A percentile compares a stretch with the other conserved stretches of the same genome.
phyloP scores from a whole-genome alignment of 306 rosid genomes.

The Pterocarpus macrocarpus region DNA sequence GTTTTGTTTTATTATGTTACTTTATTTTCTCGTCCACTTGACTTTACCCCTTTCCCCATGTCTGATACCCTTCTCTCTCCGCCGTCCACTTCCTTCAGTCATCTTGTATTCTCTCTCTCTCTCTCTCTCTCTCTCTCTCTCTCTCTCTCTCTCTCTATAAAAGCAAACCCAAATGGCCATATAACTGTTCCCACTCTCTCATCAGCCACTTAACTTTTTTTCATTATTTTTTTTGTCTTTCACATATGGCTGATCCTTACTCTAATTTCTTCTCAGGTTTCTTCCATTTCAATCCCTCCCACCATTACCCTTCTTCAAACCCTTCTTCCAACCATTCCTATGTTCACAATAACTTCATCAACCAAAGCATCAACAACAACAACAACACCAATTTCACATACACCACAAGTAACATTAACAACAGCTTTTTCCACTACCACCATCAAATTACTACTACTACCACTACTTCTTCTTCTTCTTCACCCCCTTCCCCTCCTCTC shows the following conservation, averaged over 20 bases:
- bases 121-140: slow-evolving; percentile 74
- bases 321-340: slow-evolving; percentile 34
- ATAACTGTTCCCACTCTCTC: slow-evolving; percentile 51
- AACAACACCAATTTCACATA: background rate
- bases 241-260: slow-evolving; percentile 52
- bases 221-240: too few relatives aligned
- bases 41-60: slow-evolving; percentile 24
- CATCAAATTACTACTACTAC: background rate
- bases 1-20: background rate
- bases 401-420: too few relatives aligned
- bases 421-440: slow-evolving; percentile 34
- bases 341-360: slow-evolving; percentile 40
- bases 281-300: slow-evolving; percentile 23
- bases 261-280: slow-evolving; percentile 48
- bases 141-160: slow-evolving; percentile 61
- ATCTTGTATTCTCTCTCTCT: slow-evolving; percentile 72
- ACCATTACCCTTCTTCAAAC: slow-evolving; percentile 11
- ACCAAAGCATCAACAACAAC: background rate
- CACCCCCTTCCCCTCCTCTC: slow-evolving; percentile 75
- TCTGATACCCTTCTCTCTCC: slow-evolving; percentile 49
- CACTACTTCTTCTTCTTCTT: background rate
- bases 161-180: slow-evolving; percentile 38
- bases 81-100: slow-evolving; percentile 80
- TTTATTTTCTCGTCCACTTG: slow-evolving; percentile 32
- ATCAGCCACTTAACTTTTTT: slow-evolving; percentile 25